A percentile compares a stretch with the other conserved stretches of the same genome.
These are phyloP conservation scores for Leucaena leucocephala DNA, from an alignment of 306 rosid genomes.

Conservation along the genomic window DNA sequence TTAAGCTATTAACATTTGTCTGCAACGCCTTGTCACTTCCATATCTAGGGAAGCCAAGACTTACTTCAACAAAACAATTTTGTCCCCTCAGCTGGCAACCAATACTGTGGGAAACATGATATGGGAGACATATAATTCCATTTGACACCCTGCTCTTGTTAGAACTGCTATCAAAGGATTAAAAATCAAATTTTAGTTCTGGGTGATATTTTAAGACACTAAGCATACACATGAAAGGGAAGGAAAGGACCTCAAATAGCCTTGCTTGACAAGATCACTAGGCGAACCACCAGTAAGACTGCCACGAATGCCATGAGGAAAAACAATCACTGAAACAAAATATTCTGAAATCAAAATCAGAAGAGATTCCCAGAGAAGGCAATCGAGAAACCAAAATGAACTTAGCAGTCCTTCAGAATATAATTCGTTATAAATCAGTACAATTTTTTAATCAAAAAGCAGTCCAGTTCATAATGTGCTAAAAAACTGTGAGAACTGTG, in stretches of 20 bases:
- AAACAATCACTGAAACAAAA: slow-evolving; percentile 74
- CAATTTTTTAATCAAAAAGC: not conserved
- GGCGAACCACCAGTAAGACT: slow-evolving; percentile 92
- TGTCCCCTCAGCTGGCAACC: slow-evolving; percentile 86
- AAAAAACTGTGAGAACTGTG: not conserved
- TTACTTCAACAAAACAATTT: slow-evolving; percentile 87
- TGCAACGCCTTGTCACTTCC: slow-evolving; percentile 56
- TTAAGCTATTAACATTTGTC: slow-evolving; percentile 50
- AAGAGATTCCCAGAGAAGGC: slow-evolving; percentile 33
- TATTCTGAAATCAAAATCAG: slow-evolving; percentile 34
- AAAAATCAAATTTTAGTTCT: slow-evolving; percentile 28
- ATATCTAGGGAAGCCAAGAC: slow-evolving; percentile 76
- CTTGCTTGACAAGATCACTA: slow-evolving; percentile 88
- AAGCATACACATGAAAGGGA: slow-evolving; percentile 25
- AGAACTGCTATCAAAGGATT: slow-evolving; percentile 55
- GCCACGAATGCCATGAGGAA: slow-evolving; percentile 98
- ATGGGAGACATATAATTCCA: slow-evolving; percentile 78
- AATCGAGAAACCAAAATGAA: slow-evolving; percentile 22
- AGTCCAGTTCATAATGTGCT: not conserved
- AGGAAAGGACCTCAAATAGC: slow-evolving; percentile 70
- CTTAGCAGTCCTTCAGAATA: slow-evolving; percentile 20
- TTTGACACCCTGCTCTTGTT: slow-evolving; percentile 67
- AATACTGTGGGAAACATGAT: slow-evolving; percentile 79
- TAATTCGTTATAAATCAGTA: not conserved
- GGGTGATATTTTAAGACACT: slow-evolving; percentile 27